Conservation (phyloP, 441 rosid species). For the Capsella rubella region DNA sequence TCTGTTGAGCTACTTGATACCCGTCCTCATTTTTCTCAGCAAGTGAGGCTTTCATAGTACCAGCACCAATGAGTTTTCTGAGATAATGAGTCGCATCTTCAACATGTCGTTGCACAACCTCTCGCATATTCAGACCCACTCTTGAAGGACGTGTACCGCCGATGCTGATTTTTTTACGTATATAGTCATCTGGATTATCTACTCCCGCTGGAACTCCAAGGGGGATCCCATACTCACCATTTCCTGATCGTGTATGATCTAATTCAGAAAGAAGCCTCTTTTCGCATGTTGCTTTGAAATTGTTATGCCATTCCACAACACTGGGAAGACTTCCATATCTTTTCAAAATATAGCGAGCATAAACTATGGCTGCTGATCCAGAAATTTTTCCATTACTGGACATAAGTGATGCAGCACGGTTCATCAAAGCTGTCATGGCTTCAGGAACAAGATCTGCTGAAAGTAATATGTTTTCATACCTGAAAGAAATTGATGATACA, state of each 20-base stretch:
- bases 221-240: slow-evolving; percentile 82
- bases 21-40: slow-evolving; percentile 71
- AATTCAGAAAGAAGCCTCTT: slow-evolving; percentile 92
- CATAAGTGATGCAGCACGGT: slow-evolving; percentile 68
- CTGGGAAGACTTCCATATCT: slow-evolving; percentile 79
- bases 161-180: slow-evolving; percentile 86
- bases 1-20: slow-evolving; percentile 86
- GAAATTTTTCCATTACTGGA: slow-evolving; percentile 78
- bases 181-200: slow-evolving; percentile 90
- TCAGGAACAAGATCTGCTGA: slow-evolving; percentile 93
- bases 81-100: slow-evolving; percentile 72
- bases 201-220: slow-evolving; percentile 87
- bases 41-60: slow-evolving; percentile 57
- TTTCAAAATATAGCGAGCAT: slow-evolving; percentile 81
- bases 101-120: slow-evolving; percentile 72
- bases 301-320: slow-evolving; percentile 93
- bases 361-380: slow-evolving; percentile 71
- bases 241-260: slow-evolving; percentile 77
- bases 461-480: slow-evolving; percentile 90
- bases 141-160: slow-evolving; percentile 66
- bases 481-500: slow-evolving; percentile 49
- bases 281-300: slow-evolving; percentile 71
- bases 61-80: slow-evolving; percentile 65
- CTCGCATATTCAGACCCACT: slow-evolving; percentile 89
- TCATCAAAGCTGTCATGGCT: slow-evolving; percentile 73